Base-by-base conservation (phyloP, 805 yeast species). In the Grigorovia yakushimaensis region DNA sequence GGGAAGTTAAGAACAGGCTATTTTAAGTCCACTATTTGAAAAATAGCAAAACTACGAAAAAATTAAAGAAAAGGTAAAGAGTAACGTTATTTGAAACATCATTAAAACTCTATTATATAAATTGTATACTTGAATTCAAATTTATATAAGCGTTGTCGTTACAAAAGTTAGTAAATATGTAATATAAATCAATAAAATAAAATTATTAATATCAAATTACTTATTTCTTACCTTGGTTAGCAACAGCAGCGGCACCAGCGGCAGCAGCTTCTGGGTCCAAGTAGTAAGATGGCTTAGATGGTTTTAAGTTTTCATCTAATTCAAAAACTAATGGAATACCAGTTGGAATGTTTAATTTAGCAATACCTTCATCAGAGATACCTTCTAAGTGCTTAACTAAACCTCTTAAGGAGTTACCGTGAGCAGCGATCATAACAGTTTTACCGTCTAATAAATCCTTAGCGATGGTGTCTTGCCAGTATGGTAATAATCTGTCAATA, bases 251-350 rank as follows among this genome's bases (percentile, higher is more conserved):
- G 57, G 97, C 98, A 78, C 98, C 98, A 48, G 96, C 96, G 56
- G 89, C 96, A 65, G 98, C 98, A 65, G 97, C 98, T 76, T 88
- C 97, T 64, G 98, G 98, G 75, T 89, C 98, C 73, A 89, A 83
- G 82, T 89, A 89, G 80, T 89, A 88, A 61, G 94, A 81, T 59
- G 88, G 84, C 82, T 88, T 88, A 67, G 82, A 75, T 73, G 97
- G 97, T 73, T 80, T 79, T 73, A 89, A 81, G 64, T 78, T 66
- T 47, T 77, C 84, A 69, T 89, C 96, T 66, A 89, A 81, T 75
- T 91, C 97, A 75, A 85, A 91, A 54, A 91, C 96, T 73, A 89
- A 81, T 67, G 98, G 98, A 59, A 89, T 91, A 78, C 96, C 98
- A 61, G 97, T 89, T 73, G 98, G 97, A 68, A 89, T 88, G 82